Evolutionary conservation across 805 yeast species (phyloP), one percentile per base, ranked within the genome.

Genomic region (Candida cerambycidarum): DNA sequence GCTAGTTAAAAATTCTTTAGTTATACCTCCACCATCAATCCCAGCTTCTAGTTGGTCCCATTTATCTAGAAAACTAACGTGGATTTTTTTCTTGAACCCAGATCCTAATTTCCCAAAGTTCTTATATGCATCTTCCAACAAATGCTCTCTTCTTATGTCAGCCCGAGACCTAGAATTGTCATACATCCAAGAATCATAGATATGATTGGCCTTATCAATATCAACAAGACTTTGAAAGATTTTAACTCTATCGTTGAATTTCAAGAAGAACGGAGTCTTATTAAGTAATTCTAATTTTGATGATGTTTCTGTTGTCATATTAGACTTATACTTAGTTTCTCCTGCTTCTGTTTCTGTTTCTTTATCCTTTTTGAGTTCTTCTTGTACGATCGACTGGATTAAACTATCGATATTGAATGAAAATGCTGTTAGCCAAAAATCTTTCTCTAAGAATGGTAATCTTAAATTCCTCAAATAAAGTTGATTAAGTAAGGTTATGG

Each of bases 1-100:
- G 39, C 83, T 71, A 2, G 92, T 89, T 42, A 92, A 65, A 48
- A 93, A 81, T 55, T 92, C 99, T 59, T 92, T 90, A 0, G 97
- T 90, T 17, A 92, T 69, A 1, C 99, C 99, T 10, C 98, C 99
- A 6, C 99, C 99, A 61, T 92, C 99, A 32, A 92, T 84, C 1
- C 99, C 99, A 0, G 83, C 89, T 58, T 92, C 98, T 27, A 69
- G 76, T 12, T 66, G 68, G 1, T 90, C 95, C 63, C 82, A 79
- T 43, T 84, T 77, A 54, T 87, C 85, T 28, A 69, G 67, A 56
- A 93, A 89, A 12, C 74, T 73, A 1, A 93, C 89, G 1, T 76
- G 67, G 8, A 90, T 60, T 27, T 69, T 71, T 7, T 73, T 57
- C 53, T 85, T 89, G 58, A 90, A 76, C 3, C 65, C 64, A 1